Percentiles rank a stretch among this genome's conserved stretches.
phyloP scores from a whole-genome alignment of 2,329 filamentous ascomycete species.

The Paracoccidioides lutzii region DNA sequence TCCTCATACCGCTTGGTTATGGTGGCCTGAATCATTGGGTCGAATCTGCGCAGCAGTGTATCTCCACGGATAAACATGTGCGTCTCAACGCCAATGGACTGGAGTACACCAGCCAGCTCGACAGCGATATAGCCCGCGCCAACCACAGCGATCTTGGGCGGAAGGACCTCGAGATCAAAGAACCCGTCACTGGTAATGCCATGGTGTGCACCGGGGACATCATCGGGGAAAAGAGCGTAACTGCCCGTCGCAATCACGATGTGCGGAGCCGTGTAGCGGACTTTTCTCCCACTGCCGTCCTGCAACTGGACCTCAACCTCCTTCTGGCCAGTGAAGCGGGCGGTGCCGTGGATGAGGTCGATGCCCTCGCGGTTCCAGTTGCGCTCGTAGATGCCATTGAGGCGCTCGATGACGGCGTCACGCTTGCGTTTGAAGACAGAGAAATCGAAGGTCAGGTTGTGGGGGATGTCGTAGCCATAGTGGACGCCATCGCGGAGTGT shows the following conservation, averaged over 20 bases:
- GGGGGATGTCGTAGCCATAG: slow-evolving; percentile 37
- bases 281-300: slow-evolving; percentile 29
- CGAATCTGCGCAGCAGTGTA: slow-evolving; percentile 38
- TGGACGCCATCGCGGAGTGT: slow-evolving; percentile 32
- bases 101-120: slow-evolving; percentile 39
- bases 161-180: slow-evolving; percentile 39
- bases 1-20: slow-evolving; percentile 41
- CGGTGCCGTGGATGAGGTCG: slow-evolving; percentile 37
- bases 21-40: slow-evolving; percentile 41
- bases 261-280: slow-evolving; percentile 32
- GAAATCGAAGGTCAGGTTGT: slow-evolving; percentile 33
- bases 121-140: slow-evolving; percentile 41
- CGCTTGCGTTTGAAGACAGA: slow-evolving; percentile 36
- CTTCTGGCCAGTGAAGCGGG: slow-evolving; percentile 33
- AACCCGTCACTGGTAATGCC: slow-evolving; percentile 42
- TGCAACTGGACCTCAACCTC: slow-evolving; percentile 32
- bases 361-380: slow-evolving; percentile 40
- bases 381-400: slow-evolving; percentile 38
- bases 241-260: slow-evolving; percentile 39
- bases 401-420: slow-evolving; percentile 32
- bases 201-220: slow-evolving; percentile 34
- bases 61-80: slow-evolving; percentile 40
- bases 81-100: slow-evolving; percentile 37
- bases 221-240: slow-evolving; percentile 31
- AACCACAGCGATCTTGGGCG: slow-evolving; percentile 38